Evolutionary conservation across 1,284 basidiomycete genomes (phyloP).

Genomic region (Tylopilus sp.): DNA sequence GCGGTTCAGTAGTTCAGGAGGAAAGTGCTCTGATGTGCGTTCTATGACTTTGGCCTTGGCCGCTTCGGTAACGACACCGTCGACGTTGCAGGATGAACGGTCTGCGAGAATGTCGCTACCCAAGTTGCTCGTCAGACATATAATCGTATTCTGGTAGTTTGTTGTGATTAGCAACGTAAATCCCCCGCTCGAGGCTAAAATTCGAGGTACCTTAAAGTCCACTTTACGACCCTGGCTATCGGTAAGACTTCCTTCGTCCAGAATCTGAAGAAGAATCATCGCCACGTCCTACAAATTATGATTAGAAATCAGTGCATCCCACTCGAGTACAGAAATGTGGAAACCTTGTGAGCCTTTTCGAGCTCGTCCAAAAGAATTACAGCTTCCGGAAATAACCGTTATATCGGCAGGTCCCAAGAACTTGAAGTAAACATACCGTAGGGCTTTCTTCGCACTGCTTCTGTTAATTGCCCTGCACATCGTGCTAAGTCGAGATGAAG

Average conservation of each 20-base stretch:
- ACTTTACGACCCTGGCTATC: slow-evolving; percentile 78
- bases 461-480: slow-evolving; percentile 69
- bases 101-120: slow-evolving; percentile 77
- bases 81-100: slow-evolving; percentile 55
- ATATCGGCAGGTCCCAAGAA: background rate
- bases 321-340: background rate
- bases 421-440: slow-evolving; percentile 51
- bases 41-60: slow-evolving; percentile 72
- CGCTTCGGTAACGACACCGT: slow-evolving; percentile 64
- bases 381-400: slow-evolving; percentile 39
- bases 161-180: slow-evolving; percentile 1
- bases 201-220: slow-evolving; percentile 64
- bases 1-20: slow-evolving; percentile 88
- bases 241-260: slow-evolving; percentile 88
- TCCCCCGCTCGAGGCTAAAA: background rate
- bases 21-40: slow-evolving; percentile 76
- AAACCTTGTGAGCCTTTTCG: slow-evolving; percentile 84
- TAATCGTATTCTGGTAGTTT: slow-evolving; percentile 32
- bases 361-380: slow-evolving; percentile 84
- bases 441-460: slow-evolving; percentile 80
- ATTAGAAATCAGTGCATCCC: background rate
- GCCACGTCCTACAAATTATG: slow-evolving; percentile 61
- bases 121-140: slow-evolving; percentile 44
- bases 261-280: slow-evolving; percentile 88
- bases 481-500: background rate